These are phyloP conservation scores for Pseudoscleropodium purum DNA, from an alignment of 225 moss, liverwort and hornwort species.

Conservation along the genomic window DNA sequence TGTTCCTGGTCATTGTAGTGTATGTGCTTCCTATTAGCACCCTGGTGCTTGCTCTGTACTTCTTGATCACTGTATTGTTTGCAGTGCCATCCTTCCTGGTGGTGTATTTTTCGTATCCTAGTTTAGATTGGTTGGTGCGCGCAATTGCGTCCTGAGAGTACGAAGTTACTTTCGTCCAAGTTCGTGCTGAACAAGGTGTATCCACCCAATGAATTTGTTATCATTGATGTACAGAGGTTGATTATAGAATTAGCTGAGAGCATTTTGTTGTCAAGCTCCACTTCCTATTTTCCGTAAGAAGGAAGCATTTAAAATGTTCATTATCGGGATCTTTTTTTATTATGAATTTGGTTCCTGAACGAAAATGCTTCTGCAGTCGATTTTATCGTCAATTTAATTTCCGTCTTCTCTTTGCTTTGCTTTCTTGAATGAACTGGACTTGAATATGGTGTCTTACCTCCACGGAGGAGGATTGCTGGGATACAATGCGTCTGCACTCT, in stretches of 20 bases:
- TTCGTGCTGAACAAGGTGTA: not conserved
- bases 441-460: not conserved
- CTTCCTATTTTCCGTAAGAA: not conserved
- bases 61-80: constrained; percentile 62
- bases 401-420: not conserved
- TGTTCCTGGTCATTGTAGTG: constrained; percentile 69
- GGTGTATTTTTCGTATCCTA: constrained; percentile 84
- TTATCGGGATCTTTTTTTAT: not conserved
- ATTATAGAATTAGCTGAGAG: not conserved
- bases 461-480: not conserved
- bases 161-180: not conserved
- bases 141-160: constrained; percentile 50
- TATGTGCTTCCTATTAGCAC: constrained; percentile 85
- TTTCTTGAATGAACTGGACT: not conserved
- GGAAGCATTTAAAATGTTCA: not conserved
- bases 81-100: constrained; percentile 83
- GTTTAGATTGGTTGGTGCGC: constrained; percentile 86
- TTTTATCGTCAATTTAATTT: not conserved
- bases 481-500: not conserved
- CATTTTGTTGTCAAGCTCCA: not conserved
- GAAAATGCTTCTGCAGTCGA: not conserved
- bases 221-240: not conserved
- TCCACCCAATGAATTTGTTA: not conserved
- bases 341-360: not conserved
- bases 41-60: constrained; percentile 68